phyloP scores from a whole-genome alignment of 495 filamentous ascomycete genomes.

The Lentithecium fluviatile region DNA sequence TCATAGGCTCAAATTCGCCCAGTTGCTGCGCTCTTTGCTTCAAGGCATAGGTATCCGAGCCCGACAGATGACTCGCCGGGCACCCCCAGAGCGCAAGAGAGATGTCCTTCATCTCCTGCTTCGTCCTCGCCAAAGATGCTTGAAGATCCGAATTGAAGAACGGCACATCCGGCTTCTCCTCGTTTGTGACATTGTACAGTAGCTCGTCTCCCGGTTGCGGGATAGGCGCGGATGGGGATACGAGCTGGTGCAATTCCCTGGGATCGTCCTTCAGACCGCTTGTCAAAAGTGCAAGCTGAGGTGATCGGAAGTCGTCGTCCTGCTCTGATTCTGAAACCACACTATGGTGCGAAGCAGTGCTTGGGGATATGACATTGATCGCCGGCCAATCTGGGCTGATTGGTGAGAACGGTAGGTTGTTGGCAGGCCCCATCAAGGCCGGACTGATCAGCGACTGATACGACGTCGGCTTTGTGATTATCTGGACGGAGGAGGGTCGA shows the following conservation, averaged over 20 bases:
- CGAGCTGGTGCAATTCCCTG: conserved; percentile 1
- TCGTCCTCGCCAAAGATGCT: conserved; percentile 8
- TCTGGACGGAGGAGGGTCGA: neutral
- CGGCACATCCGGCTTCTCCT: conserved; percentile 5
- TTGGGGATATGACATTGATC: conserved; percentile 26
- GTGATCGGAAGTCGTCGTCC: conserved; percentile 9
- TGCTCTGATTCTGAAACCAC: conserved; percentile 18
- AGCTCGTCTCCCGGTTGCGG: conserved; percentile 23
- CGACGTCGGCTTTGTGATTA: conserved; percentile 12
- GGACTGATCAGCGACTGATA: conserved; percentile 22
- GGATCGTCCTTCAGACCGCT: neutral
- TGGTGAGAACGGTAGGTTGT: neutral
- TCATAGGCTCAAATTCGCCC: conserved; percentile 25
- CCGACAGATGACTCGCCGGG: conserved; percentile 13
- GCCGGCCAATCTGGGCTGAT: conserved; percentile 12
- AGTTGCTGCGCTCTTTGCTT: conserved; percentile 20
- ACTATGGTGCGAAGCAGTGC: conserved; percentile 17
- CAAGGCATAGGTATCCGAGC: conserved; percentile 20
- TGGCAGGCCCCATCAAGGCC: conserved; percentile 6
- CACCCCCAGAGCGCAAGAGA: conserved; percentile 28
- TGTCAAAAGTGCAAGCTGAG: conserved; percentile 13
- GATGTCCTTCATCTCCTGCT: conserved; percentile 27
- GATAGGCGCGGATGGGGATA: conserved; percentile 14
- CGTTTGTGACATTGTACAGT: conserved; percentile 17
- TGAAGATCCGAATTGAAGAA: conserved; percentile 19